These are phyloP conservation scores for Nyctanthes arbortristis DNA, from an alignment of 257 asterid genomes.

Conservation along the genomic window DNA sequence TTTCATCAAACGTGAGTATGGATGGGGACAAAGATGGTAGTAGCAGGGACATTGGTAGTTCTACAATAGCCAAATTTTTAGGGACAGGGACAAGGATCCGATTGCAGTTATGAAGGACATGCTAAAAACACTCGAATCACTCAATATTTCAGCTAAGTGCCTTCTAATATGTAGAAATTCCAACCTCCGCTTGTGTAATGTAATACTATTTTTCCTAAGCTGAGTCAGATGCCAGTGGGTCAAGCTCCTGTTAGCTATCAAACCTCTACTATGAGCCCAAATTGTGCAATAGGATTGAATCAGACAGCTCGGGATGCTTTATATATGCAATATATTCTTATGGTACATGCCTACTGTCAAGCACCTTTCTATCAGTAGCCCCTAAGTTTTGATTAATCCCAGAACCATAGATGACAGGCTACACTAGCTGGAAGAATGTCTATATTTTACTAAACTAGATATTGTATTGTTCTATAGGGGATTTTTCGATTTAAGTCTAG, in stretches of 20 bases:
- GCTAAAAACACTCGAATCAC: slow-evolving; percentile 51
- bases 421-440: slow-evolving; percentile 27
- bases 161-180: slow-evolving; percentile 53
- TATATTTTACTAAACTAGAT: slow-evolving; percentile 17
- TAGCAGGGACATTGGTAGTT: slow-evolving; percentile 48
- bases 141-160: slow-evolving; percentile 53
- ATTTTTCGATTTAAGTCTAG: slow-evolving; percentile 28
- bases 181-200: slow-evolving; percentile 74
- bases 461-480: slow-evolving; percentile 8
- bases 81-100: slow-evolving; percentile 97
- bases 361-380: slow-evolving; percentile 91
- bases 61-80: slow-evolving; percentile 84
- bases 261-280: slow-evolving; percentile 67
- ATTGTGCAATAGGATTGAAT: slow-evolving; percentile 65
- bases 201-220: slow-evolving; percentile 68
- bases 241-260: slow-evolving; percentile 65
- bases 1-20: slow-evolving; percentile 45
- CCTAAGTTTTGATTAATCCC: slow-evolving; percentile 80
- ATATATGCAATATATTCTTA: slow-evolving; percentile 82
- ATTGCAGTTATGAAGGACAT: slow-evolving; percentile 86
- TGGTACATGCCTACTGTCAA: slow-evolving; percentile 73
- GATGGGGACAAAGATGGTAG: slow-evolving; percentile 47
- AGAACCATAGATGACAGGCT: slow-evolving; percentile 43
- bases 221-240: slow-evolving; percentile 58
- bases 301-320: slow-evolving; percentile 62